phyloP scores from a whole-genome alignment of 2,329 filamentous ascomycete genomes.

The Fusarium tuaranense region DNA sequence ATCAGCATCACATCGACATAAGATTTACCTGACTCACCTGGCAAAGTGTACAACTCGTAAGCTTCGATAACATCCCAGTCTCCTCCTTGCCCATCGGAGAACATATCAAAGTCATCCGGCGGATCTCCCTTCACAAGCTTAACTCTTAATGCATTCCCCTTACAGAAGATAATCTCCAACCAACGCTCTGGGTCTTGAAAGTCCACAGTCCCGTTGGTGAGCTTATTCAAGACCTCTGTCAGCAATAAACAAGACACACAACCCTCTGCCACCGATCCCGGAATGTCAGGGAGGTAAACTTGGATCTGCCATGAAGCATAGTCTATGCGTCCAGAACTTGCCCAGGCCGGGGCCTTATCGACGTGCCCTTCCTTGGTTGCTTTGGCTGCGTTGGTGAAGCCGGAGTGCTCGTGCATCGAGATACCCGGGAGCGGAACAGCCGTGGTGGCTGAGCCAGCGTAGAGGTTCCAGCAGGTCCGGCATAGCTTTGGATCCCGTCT shows the following conservation, averaged over 20 bases:
- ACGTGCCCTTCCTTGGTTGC: constrained; percentile 11
- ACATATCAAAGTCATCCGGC: constrained; percentile 28
- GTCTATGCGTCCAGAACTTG: constrained; percentile 17
- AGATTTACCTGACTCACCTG: constrained; percentile 7
- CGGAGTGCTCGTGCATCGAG: constrained; percentile 32
- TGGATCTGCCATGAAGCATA: constrained; percentile 31
- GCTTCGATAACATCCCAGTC: constrained; percentile 10
- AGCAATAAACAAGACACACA: constrained; percentile 33
- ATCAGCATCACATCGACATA: not conserved
- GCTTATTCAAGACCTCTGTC: constrained; percentile 10
- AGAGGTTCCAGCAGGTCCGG: constrained; percentile 35
- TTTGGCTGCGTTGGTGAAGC: constrained; percentile 13
- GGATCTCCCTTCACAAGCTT: constrained; percentile 11
- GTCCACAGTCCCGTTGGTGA: constrained; percentile 6
- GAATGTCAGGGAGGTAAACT: constrained; percentile 21
- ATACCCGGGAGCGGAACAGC: constrained; percentile 22
- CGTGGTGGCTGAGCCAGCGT: constrained; percentile 19
- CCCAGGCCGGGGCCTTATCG: constrained; percentile 24
- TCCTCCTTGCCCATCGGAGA: not conserved
- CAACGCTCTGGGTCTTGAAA: constrained; percentile 18
- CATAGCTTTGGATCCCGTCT: constrained; percentile 24
- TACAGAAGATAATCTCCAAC: constrained; percentile 29
- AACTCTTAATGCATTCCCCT: constrained; percentile 25
- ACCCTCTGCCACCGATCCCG: not conserved
- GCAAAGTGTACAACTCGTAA: constrained; percentile 36